Conservation (phyloP, 2,329 filamentous ascomycete genomes). For the Lachnellula subtilissima region DNA sequence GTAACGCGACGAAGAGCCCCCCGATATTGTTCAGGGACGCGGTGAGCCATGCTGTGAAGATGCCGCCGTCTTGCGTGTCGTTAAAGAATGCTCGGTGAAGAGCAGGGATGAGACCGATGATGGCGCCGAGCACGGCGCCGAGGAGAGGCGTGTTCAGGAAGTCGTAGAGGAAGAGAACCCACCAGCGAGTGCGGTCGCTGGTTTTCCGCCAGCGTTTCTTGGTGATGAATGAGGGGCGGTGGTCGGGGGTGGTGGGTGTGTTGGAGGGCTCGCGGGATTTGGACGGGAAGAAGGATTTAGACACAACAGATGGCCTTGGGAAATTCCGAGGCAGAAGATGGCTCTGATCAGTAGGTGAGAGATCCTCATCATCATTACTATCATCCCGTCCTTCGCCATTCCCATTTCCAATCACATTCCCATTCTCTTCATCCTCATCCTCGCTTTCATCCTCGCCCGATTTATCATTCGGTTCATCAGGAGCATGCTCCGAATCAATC, state of each 20-base stretch:
- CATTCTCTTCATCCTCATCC: conserved; percentile 22
- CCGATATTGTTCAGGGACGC: conserved; percentile 57
- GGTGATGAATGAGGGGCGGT: conserved; percentile 25
- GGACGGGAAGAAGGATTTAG: conserved; percentile 31
- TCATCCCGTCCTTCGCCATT: conserved; percentile 22
- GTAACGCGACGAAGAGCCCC: conserved; percentile 58
- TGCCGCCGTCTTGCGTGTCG: conserved; percentile 51
- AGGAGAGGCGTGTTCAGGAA: conserved; percentile 60
- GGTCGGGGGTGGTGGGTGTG: conserved; percentile 13
- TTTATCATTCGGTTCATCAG: conserved; percentile 31
- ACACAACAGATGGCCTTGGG: conserved; percentile 15
- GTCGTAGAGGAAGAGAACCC: conserved; percentile 35
- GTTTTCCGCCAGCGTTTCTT: conserved; percentile 28
- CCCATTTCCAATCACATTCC: conserved; percentile 14
- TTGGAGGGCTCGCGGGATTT: conserved; percentile 4
- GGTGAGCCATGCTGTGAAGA: conserved; percentile 64
- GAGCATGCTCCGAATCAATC: conserved; percentile 42
- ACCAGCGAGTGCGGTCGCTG: conserved; percentile 29
- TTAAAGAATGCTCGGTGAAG: conserved; percentile 60
- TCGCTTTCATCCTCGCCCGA: conserved; percentile 19
- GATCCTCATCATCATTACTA: conserved; percentile 27
- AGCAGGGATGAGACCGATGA: conserved; percentile 55
- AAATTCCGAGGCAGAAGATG: conserved; percentile 40
- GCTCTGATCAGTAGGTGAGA: conserved; percentile 36
- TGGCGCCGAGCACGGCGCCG: conserved; percentile 52